Base-by-base conservation (phyloP, 164 flowering plant species). In the Sedum album region DNA sequence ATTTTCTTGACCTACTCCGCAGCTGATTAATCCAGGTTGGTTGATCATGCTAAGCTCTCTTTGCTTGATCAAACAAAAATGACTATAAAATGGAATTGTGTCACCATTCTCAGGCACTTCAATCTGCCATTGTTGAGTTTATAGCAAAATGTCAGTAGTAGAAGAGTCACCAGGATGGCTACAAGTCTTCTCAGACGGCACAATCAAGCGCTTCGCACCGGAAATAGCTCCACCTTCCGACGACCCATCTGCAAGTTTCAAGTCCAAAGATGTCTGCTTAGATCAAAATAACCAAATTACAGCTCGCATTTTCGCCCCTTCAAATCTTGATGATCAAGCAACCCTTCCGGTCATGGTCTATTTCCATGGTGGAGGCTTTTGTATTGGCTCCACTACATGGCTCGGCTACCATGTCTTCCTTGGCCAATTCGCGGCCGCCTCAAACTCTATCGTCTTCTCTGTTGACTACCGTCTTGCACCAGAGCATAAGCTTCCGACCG, bases 371-470 rank as follows among this genome's bases (percentile, higher is more conserved):
- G 97, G 96, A 13, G 93, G 93, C 20, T 91, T 91, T 41, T 89
- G 96, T 84, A 82, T 91, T 49, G 96, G 96, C 78, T 87, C 96
- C 6, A 89, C 96, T 68, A 79, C 88, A 1, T 91, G 96, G 96
- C 68, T 71, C 49, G 93, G 88, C 51, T 91, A 87, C 84, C 97
- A 91, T 55, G 66, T 69, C 28, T 89, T 89, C 78, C 82, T 83
- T 0, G 88, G 86, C 14, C 82, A 76, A 68, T 69, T 88, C 48
- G 81, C 82, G 18, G 81, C 74, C 21, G 72, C 69, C 17, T 74
- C 86, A 10, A 73, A 66, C 30, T 79, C 76, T 79, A 76, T 86
- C 6, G 77, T 89, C 39, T 41, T 89, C 21, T 89, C 97, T 1
- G 69, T 91, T 8, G 91, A 91, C 77, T 91, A 91, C 66, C 86